Conservation (phyloP, 1,139 yeast genomes). For the Taphrina deformans region DNA sequence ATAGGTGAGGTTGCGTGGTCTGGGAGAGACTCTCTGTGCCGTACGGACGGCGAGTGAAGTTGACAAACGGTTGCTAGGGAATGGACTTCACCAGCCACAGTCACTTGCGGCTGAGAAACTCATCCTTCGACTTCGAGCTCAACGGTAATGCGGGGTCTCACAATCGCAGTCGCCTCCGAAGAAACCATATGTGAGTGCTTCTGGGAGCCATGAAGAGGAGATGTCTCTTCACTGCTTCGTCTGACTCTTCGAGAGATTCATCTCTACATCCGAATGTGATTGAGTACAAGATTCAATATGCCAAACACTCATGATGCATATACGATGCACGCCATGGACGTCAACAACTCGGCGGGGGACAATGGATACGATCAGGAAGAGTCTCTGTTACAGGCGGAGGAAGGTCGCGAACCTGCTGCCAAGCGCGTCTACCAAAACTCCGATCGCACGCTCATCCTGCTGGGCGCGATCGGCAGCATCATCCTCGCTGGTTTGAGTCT, state of each 20-base stretch:
- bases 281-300: background rate
- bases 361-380: slow-evolving; percentile 15
- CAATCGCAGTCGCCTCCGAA: no score
- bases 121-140: background rate
- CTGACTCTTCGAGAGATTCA: no score
- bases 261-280: no score
- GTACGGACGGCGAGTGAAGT: no score
- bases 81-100: background rate
- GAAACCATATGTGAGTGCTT: no score
- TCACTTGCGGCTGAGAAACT: background rate
- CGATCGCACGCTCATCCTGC: background rate
- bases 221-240: no score
- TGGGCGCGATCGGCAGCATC: slow-evolving; percentile 13
- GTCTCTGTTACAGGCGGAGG: slow-evolving; percentile 6
- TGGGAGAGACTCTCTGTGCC: no score
- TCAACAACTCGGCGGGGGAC: background rate
- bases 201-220: no score
- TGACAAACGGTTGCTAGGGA: background rate
- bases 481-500: background rate
- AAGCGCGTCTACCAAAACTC: slow-evolving; percentile 19
- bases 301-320: background rate
- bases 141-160: background rate
- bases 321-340: slow-evolving; percentile 4
- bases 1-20: no score
- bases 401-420: background rate